These are phyloP conservation scores for Didymella exigua DNA, from an alignment of 2,329 filamentous ascomycete species.

Conservation along the genomic window DNA sequence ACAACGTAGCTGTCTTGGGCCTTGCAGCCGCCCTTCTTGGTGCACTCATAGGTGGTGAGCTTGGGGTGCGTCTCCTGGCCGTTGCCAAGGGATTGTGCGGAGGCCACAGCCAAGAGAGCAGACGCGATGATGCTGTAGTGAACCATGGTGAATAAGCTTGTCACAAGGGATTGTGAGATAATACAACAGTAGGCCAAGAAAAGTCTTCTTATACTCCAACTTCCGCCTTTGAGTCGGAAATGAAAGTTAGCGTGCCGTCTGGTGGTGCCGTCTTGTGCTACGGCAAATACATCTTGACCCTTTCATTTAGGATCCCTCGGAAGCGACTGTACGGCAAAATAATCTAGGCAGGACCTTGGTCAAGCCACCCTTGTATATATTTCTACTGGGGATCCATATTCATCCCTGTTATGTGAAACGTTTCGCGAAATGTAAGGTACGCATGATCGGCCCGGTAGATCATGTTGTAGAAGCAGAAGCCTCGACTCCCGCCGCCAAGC, in stretches of 20 bases:
- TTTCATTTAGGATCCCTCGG: slow-evolving; percentile 4
- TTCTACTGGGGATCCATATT: background rate
- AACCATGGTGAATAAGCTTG: slow-evolving; percentile 25
- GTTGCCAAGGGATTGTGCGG: slow-evolving; percentile 40
- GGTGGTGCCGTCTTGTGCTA: background rate
- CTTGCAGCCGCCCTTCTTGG: slow-evolving; percentile 56
- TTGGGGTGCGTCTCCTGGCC: slow-evolving; percentile 57
- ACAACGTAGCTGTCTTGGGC: slow-evolving; percentile 57
- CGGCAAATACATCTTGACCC: background rate
- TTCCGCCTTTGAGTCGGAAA: background rate
- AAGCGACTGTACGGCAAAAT: background rate
- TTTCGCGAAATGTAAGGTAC: slow-evolving; percentile 11
- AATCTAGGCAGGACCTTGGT: background rate
- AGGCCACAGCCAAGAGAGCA: slow-evolving; percentile 33
- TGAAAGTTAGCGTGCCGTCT: slow-evolving; percentile 4
- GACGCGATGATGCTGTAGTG: slow-evolving; percentile 33
- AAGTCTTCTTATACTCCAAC: slow-evolving; percentile 13
- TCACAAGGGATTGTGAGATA: slow-evolving; percentile 14
- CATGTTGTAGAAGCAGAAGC: background rate
- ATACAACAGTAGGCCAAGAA: slow-evolving; percentile 1
- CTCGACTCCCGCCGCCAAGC: background rate
- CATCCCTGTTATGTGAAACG: background rate
- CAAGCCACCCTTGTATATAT: background rate
- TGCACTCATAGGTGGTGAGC: slow-evolving; percentile 60
- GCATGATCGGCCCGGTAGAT: slow-evolving; percentile 16